Evolutionary conservation across 768 basidiomycete genomes (phyloP).

Genomic region (Suillus occidentalis): DNA sequence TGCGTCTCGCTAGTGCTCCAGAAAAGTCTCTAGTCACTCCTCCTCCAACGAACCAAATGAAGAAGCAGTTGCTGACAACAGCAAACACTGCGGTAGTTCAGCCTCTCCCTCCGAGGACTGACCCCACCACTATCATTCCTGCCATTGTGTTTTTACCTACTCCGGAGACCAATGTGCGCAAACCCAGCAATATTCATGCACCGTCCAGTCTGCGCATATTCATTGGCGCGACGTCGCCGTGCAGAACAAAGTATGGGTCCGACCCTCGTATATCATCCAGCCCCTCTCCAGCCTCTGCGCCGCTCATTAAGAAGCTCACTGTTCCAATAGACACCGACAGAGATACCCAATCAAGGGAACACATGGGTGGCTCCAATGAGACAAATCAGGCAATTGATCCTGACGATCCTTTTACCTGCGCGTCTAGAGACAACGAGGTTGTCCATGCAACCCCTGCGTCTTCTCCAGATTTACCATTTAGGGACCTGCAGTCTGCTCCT

Average conservation of each 20-base stretch:
- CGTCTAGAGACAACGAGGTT: not conserved
- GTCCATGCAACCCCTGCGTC: not conserved
- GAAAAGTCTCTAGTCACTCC: conserved; percentile 14
- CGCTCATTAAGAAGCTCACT: not conserved
- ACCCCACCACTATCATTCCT: not conserved
- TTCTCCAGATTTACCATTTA: not conserved
- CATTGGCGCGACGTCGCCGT: not conserved
- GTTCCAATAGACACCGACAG: not conserved
- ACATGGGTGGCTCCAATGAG: not conserved
- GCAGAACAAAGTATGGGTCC: not conserved
- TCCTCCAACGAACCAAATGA: conserved; percentile 9
- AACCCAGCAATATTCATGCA: not conserved
- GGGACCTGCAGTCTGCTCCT: not conserved
- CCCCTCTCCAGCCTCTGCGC: not conserved
- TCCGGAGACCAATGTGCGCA: conserved; percentile 17
- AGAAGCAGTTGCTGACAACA: not conserved
- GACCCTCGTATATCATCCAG: not conserved
- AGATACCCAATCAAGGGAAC: not conserved
- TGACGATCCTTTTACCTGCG: conserved; percentile 1
- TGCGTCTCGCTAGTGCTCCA: not conserved
- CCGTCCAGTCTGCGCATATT: not conserved
- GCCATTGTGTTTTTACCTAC: conserved; percentile 14
- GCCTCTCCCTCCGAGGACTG: not conserved
- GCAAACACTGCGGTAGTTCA: not conserved
- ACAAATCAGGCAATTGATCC: not conserved